Conservation (phyloP, 2,329 filamentous ascomycete species). For the Cytospora paraplurivora region DNA sequence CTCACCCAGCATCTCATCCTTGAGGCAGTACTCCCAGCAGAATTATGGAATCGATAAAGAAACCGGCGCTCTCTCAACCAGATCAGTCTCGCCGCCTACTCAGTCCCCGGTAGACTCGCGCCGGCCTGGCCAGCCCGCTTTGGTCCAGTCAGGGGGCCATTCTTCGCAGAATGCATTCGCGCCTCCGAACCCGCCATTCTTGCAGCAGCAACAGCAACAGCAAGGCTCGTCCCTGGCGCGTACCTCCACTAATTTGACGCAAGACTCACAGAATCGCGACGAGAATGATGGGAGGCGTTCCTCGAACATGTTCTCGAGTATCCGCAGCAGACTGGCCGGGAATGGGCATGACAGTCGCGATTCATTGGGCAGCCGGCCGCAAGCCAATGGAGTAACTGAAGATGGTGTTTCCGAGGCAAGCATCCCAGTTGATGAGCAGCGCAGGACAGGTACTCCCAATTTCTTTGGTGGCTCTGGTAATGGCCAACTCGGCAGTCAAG, state of each 20-base stretch:
- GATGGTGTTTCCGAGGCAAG: conserved; percentile 49
- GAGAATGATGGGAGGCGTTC: conserved; percentile 42
- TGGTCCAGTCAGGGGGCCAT: conserved; percentile 12
- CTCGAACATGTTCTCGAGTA: conserved; percentile 54
- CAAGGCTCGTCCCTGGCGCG: conserved; percentile 18
- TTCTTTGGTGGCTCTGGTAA: conserved; percentile 42
- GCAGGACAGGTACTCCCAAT: conserved; percentile 42
- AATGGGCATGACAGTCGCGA: conserved; percentile 38
- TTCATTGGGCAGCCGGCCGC: conserved; percentile 32
- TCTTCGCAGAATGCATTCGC: conserved; percentile 29
- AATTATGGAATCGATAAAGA: conserved; percentile 54
- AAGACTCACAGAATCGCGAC: conserved; percentile 36
- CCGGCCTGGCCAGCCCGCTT: conserved; percentile 28
- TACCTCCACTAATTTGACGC: conserved; percentile 29
- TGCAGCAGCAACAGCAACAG: conserved; percentile 27
- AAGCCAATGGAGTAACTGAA: conserved; percentile 34
- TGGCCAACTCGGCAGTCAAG: conserved; percentile 30
- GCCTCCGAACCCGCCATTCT: conserved; percentile 30
- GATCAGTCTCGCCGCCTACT: conserved; percentile 28
- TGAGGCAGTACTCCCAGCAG: conserved; percentile 37
- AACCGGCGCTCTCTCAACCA: conserved; percentile 41
- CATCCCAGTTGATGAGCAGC: conserved; percentile 43
- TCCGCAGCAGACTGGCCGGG: conserved; percentile 47
- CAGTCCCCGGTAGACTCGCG: conserved; percentile 28
- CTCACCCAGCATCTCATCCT: conserved; percentile 35